Evolutionary conservation across 2,329 filamentous ascomycete species (phyloP), one percentile per base, ranked within the genome.

Genomic region (Sclerotinia sclerotiorum): DNA sequence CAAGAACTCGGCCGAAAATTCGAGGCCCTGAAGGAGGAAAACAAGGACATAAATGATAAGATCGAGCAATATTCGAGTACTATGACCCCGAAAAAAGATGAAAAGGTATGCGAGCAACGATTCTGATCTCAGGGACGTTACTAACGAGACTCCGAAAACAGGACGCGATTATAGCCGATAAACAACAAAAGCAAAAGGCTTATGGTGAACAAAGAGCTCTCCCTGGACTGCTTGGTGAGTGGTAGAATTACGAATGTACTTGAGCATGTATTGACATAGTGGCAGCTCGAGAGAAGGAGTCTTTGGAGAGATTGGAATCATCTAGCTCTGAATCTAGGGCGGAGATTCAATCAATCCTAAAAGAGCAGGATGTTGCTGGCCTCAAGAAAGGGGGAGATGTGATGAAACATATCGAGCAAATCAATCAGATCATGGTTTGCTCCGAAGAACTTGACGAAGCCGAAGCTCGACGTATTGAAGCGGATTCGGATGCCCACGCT

Each of bases 381-480:
- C 73, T 91, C 3, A 78, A 84, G 70, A 88, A 88, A 76, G 85
- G 84, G 13, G 81, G 84, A 69, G 79, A 84, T 7, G 80, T 83
- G 39, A 76, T 89, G 46, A 75, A 78, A 52, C 84, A 85, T 72
- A 81, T 88, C 77, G 84, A 85, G 72, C 81, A 86, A 5, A 84
- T 96, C 10, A 83, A 84, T n/a, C 76, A 79, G 27, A 84, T 97
- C 56, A 85, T 87, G 19, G 79, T 82, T 61, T 83, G 87, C 7
- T 87, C 91, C 65, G 83, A 89, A 57, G 84, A 85, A 19, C 80
- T 92, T 15, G 79, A 94, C 21, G 88, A 94, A 74, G 87, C 86
- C 2, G 85, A 91, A 72, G 83, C 97, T 56, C 84, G 88, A 70
- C 81, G 86, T 0, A 85, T 96, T 42, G 95, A 99, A 81, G 94